A percentile compares a stretch with the other conserved stretches of the same genome.
Evolutionary conservation across 768 basidiomycete genomes (phyloP).

Genomic region (Phlegmacium glaucopus): DNA sequence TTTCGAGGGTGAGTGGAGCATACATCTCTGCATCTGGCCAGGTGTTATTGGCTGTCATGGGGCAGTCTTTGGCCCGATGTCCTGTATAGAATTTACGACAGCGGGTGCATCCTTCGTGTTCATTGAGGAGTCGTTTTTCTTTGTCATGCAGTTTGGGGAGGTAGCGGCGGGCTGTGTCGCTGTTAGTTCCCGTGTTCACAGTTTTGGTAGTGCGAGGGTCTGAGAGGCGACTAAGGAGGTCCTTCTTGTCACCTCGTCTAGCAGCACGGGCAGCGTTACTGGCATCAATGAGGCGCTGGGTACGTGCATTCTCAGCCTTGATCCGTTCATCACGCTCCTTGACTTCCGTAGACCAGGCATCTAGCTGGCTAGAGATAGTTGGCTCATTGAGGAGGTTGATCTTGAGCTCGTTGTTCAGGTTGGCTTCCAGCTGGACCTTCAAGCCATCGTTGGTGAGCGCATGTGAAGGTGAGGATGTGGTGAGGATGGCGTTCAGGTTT

Average conservation of each 20-base stretch:
- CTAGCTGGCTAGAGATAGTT: background rate
- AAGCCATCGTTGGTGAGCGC: slow-evolving; percentile 4
- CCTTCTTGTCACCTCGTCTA: background rate
- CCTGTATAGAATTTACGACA: slow-evolving; percentile 13
- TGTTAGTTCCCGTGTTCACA: background rate
- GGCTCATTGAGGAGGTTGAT: slow-evolving; percentile 1
- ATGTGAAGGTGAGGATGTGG: slow-evolving; percentile 3
- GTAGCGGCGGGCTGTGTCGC: background rate
- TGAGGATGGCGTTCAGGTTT: slow-evolving; percentile 14
- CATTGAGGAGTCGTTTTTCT: slow-evolving; percentile 8
- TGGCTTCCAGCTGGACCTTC: slow-evolving; percentile 10
- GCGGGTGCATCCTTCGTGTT: slow-evolving; percentile 12
- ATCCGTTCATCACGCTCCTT: background rate
- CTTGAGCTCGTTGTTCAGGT: slow-evolving; percentile 3
- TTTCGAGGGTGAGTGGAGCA: slow-evolving; percentile 3
- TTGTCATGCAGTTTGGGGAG: slow-evolving; percentile 7
- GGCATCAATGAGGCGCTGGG: no score
- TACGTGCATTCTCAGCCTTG: background rate
- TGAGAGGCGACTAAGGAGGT: background rate
- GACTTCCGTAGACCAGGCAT: background rate
- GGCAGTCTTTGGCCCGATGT: slow-evolving; percentile 1
- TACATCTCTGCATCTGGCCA: slow-evolving; percentile 7
- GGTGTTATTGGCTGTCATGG: slow-evolving; percentile 3
- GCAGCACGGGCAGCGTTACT: no score
- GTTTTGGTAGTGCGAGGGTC: background rate